A percentile compares a stretch with the other conserved stretches of the same genome.
These are phyloP conservation scores for Lyophyllum shimeji DNA, from an alignment of 768 basidiomycete species.

Conservation along the genomic window DNA sequence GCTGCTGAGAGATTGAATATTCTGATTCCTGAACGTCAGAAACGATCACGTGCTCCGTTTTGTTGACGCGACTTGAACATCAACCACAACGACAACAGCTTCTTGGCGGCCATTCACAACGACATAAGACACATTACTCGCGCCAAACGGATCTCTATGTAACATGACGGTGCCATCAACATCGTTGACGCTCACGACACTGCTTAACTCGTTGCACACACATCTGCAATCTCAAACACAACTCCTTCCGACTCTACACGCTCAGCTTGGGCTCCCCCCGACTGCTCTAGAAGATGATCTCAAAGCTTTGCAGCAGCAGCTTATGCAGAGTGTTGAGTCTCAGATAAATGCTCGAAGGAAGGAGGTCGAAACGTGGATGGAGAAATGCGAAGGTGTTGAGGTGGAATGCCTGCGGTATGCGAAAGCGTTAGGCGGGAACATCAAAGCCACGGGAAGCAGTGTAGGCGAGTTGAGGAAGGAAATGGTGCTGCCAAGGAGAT, in stretches of 20 bases:
- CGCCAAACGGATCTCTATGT: background rate
- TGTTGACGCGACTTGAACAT: slow-evolving; percentile 15
- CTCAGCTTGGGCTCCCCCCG: slow-evolving; percentile 79
- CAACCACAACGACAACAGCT: background rate
- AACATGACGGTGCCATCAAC: slow-evolving; percentile 28
- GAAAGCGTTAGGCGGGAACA: slow-evolving; percentile 68
- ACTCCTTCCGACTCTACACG: slow-evolving; percentile 77
- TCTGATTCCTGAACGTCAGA: background rate
- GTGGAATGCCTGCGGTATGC: slow-evolving; percentile 64
- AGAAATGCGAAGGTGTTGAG: slow-evolving; percentile 61
- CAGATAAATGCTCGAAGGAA: slow-evolving; percentile 68
- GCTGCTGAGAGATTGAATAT: too few relatives aligned
- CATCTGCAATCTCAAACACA: slow-evolving; percentile 82
- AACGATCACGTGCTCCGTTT: slow-evolving; percentile 14
- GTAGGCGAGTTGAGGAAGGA: slow-evolving; percentile 73
- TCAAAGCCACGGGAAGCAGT: slow-evolving; percentile 63
- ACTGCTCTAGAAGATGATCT: slow-evolving; percentile 84
- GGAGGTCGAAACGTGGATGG: slow-evolving; percentile 77
- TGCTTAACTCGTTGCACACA: slow-evolving; percentile 75
- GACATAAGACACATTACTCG: background rate
- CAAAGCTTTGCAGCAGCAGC: slow-evolving; percentile 65
- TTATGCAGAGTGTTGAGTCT: slow-evolving; percentile 72
- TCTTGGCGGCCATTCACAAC: slow-evolving; percentile 4
- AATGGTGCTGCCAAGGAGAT: slow-evolving; percentile 68
- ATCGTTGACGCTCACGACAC: slow-evolving; percentile 49